A percentile compares a stretch with the other conserved stretches of the same genome.
Evolutionary conservation across 208 protist genomes (phyloP).

Genomic region (Leishmania martiniquensis): DNA sequence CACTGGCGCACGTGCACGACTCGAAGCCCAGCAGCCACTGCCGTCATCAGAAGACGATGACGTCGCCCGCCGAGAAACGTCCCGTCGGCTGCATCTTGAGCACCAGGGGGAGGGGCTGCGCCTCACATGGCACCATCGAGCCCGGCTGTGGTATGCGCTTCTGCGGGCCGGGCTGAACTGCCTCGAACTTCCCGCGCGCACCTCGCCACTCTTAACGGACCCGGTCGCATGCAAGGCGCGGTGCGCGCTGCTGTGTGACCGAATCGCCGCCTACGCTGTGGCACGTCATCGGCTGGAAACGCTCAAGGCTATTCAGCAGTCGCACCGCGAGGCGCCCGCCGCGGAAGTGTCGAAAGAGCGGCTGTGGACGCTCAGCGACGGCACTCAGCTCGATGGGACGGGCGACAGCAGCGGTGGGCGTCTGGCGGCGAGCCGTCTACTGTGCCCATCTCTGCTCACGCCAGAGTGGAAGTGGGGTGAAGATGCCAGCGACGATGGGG

Average conservation of each 20-base stretch:
- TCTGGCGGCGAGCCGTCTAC: not conserved
- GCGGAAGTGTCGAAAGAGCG: constrained; percentile 32
- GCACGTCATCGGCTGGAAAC: constrained; percentile 50
- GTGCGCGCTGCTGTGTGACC: constrained; percentile 66
- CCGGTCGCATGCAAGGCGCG: constrained; percentile 45
- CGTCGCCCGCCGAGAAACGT: constrained; percentile 21
- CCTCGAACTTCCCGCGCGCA: constrained; percentile 28
- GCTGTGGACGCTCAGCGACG: constrained; percentile 25
- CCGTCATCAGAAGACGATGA: not conserved
- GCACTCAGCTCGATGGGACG: constrained; percentile 2
- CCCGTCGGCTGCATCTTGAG: constrained; percentile 24
- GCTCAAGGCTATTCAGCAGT: constrained; percentile 36
- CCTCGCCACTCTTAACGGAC: constrained; percentile 63
- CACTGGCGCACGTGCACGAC: not conserved
- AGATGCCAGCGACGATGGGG: not conserved
- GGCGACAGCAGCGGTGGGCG: not conserved
- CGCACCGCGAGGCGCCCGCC: constrained; percentile 25
- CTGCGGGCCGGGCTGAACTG: constrained; percentile 33
- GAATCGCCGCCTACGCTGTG: constrained; percentile 58
- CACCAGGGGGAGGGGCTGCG: constrained; percentile 38
- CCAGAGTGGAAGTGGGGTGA: not conserved
- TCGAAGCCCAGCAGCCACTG: not conserved
- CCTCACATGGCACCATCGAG: constrained; percentile 52
- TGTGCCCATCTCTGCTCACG: not conserved
- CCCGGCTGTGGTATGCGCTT: constrained; percentile 40